phyloP scores from a whole-genome alignment of 2,329 filamentous ascomycete genomes.

The Paraconiothyrium sp. region DNA sequence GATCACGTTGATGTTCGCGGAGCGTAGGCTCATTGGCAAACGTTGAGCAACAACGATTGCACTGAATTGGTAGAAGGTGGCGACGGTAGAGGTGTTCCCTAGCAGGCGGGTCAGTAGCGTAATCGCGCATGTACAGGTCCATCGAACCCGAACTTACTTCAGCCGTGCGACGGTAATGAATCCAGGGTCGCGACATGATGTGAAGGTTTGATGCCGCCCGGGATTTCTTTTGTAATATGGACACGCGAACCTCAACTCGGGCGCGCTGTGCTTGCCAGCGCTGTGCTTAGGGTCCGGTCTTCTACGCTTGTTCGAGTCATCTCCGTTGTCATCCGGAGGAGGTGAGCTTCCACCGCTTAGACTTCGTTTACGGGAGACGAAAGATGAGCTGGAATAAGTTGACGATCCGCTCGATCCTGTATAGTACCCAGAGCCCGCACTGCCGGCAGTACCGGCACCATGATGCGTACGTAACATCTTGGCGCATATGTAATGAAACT shows the following conservation, averaged over 20 bases:
- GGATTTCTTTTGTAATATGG: slow-evolving; percentile 38
- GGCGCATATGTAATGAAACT: slow-evolving; percentile 32
- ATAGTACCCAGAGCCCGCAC: slow-evolving; percentile 14
- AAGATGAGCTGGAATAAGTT: slow-evolving; percentile 27
- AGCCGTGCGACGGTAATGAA: slow-evolving; percentile 35
- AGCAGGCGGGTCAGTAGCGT: neutral
- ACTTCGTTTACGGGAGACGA: slow-evolving; percentile 32
- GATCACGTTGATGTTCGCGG: slow-evolving; percentile 36
- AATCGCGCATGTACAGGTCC: neutral
- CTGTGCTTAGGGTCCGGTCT: slow-evolving; percentile 24
- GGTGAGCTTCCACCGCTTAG: slow-evolving; percentile 31
- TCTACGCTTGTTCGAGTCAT: slow-evolving; percentile 34
- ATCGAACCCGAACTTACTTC: slow-evolving; percentile 25
- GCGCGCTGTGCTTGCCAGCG: slow-evolving; percentile 17
- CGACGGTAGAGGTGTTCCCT: slow-evolving; percentile 38
- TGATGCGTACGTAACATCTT: slow-evolving; percentile 19
- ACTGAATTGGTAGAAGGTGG: slow-evolving; percentile 36
- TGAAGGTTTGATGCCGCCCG: slow-evolving; percentile 35
- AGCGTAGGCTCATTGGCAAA: slow-evolving; percentile 32
- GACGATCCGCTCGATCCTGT: slow-evolving; percentile 24
- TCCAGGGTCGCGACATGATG: slow-evolving; percentile 36
- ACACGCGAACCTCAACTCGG: slow-evolving; percentile 33
- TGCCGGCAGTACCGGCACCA: slow-evolving; percentile 20
- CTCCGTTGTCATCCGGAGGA: slow-evolving; percentile 30
- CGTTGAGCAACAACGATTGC: slow-evolving; percentile 33